Base-by-base conservation (phyloP, 305 asterid genomes). In the Fraxinus xanthoxyloides region DNA sequence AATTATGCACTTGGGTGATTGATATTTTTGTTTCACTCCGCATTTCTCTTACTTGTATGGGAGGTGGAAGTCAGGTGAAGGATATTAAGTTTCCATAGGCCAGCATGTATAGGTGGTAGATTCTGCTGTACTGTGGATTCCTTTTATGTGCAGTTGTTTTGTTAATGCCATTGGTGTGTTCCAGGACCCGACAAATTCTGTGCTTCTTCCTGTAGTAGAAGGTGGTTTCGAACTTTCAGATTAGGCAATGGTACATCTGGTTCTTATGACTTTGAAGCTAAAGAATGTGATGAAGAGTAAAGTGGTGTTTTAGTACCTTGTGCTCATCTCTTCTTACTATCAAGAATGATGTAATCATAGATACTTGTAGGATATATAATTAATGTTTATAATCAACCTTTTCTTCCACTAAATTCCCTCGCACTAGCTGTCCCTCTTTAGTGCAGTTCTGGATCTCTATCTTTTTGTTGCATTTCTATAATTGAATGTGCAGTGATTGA, bases 21-120 rank as follows among this genome's bases (percentile, higher is more conserved):
- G 28, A 77, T 77, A n/a, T 8, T 77, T 70, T 32, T 31, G 46
- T 70, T 70, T 35, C 40, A 17, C 15, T 15, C 26, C 15, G 13
- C 34, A 15, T 70, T 31, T 31, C 46, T 31, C 76, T 70, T 67
- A 28, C 74, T 13, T 17, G 36, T 28, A 67, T 30, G 35, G 38
- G 74, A 67, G 38, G 74, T 67, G 74, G 38, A 67, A 67, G 74
- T 30, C 21, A 67, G 36, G 74, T 67, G 76, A 30, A 32, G 76
- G 76, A 70, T 70, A 70, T 70, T 28, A 17, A 15, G 40, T 17
- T 70, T 17, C 46, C 26, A 7, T 32, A 15, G 3, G 43, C 21
- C 43, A 31, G 46, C 24, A 70, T 32, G 15, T 32, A 70, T 70
- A 32, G 46, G 40, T 31, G 40, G 46, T 70, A 5, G 43, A 70